Percentiles rank a stretch among this genome's conserved stretches.
phyloP scores from a whole-genome alignment of 2,329 filamentous ascomycete species.

The Nothophaeocryptopus gaeumannii region DNA sequence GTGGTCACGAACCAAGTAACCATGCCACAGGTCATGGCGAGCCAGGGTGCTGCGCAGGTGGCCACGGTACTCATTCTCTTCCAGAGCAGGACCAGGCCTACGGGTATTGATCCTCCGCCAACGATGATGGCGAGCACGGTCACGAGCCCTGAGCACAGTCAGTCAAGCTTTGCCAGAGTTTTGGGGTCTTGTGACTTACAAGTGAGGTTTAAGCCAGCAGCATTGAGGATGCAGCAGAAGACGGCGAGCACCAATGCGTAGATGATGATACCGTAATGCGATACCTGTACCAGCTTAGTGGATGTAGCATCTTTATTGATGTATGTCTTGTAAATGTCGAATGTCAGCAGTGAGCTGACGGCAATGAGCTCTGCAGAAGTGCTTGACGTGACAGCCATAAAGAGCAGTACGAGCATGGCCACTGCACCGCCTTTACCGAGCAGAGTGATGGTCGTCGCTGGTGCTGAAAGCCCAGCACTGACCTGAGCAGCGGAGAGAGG shows the following conservation, averaged over 20 bases:
- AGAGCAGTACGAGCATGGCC: conserved; percentile 32
- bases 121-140: conserved; percentile 43
- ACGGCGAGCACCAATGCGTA: conserved; percentile 42
- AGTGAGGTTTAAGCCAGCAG: conserved; percentile 40
- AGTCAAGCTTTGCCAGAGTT: no score
- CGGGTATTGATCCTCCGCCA: conserved; percentile 44
- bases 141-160: conserved; percentile 27
- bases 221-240: conserved; percentile 40
- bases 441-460: conserved; percentile 32
- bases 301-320: conserved; percentile 38
- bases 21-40: conserved; percentile 45
- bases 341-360: conserved; percentile 39
- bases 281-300: conserved; percentile 39
- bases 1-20: conserved; percentile 45
- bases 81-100: conserved; percentile 47
- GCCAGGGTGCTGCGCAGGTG: conserved; percentile 45
- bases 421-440: conserved; percentile 33
- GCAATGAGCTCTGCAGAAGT: conserved; percentile 39
- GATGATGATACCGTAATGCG: conserved; percentile 40
- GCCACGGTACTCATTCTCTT: conserved; percentile 46
- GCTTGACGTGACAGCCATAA: conserved; percentile 35
- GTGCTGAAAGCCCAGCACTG: conserved; percentile 32
- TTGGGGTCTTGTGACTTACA: conserved; percentile 19
- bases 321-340: conserved; percentile 47
- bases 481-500: conserved; percentile 28